Evolutionary conservation across 139 green algal genomes (phyloP).

Genomic region (Parachlorella kessleri): DNA sequence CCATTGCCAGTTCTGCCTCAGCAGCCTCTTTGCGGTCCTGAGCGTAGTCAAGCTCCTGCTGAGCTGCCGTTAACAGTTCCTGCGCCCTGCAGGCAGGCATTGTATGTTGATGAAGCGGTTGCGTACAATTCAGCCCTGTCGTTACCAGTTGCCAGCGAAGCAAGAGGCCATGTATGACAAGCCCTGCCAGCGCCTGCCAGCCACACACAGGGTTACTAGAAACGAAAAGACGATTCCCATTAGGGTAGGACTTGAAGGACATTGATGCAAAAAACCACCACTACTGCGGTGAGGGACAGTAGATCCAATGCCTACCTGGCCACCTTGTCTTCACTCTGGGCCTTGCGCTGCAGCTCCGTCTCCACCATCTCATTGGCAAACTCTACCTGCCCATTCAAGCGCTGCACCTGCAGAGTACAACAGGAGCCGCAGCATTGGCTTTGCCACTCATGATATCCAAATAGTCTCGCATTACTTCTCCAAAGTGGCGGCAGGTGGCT

Average conservation of each 20-base stretch:
- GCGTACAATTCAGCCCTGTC: neutral
- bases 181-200: neutral
- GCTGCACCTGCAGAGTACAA: neutral
- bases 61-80: neutral
- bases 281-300: neutral
- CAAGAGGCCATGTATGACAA: neutral
- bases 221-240: neutral
- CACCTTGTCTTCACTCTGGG: neutral
- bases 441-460: too few species aligned
- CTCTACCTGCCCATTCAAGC: neutral
- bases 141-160: neutral
- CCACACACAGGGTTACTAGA: neutral
- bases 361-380: neutral
- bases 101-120: neutral
- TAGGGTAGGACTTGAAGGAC: neutral
- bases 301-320: neutral
- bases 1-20: neutral
- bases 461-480: too few species aligned
- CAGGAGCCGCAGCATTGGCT: too few species aligned
- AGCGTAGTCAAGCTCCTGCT: neutral
- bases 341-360: conserved; percentile 2
- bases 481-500: too few species aligned
- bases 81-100: neutral
- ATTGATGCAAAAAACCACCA: neutral
- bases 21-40: neutral